Conservation (phyloP, 2,329 filamentous ascomycete species). For the Colletotrichum melonis region DNA sequence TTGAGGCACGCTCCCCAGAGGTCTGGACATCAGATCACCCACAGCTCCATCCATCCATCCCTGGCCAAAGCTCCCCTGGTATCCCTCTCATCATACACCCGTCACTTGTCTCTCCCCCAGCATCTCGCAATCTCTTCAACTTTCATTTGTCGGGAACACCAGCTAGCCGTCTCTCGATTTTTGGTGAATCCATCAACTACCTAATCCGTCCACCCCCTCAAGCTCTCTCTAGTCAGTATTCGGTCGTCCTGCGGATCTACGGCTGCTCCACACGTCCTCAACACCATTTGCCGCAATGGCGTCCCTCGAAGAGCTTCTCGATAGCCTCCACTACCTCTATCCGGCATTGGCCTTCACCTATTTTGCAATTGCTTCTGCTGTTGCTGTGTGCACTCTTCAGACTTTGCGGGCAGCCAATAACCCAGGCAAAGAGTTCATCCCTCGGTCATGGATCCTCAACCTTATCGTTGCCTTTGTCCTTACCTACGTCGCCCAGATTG, state of each 20-base stretch:
- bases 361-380: constrained; percentile 62
- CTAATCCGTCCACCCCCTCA: neutral
- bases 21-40: constrained; percentile 9
- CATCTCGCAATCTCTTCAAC: constrained; percentile 1
- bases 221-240: neutral
- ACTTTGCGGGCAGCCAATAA: constrained; percentile 50
- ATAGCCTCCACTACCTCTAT: constrained; percentile 67
- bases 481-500: constrained; percentile 61
- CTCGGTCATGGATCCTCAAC: constrained; percentile 53
- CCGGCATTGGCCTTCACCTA: constrained; percentile 68
- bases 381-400: constrained; percentile 66
- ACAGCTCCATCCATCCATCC: constrained; percentile 5
- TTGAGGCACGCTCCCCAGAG: neutral
- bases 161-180: neutral
- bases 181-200: neutral
- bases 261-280: neutral
- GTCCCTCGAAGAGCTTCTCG: constrained; percentile 47
- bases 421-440: constrained; percentile 48
- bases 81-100: neutral
- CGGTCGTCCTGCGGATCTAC: neutral
- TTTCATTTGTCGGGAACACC: neutral
- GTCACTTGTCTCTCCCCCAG: neutral
- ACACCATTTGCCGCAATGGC: constrained; percentile 27
- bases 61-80: neutral
- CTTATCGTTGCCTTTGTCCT: constrained; percentile 56